Evolutionary conservation across 1,139 yeast species (phyloP), one percentile per base, ranked within the genome.

Genomic region (Blastobotrys apis): DNA sequence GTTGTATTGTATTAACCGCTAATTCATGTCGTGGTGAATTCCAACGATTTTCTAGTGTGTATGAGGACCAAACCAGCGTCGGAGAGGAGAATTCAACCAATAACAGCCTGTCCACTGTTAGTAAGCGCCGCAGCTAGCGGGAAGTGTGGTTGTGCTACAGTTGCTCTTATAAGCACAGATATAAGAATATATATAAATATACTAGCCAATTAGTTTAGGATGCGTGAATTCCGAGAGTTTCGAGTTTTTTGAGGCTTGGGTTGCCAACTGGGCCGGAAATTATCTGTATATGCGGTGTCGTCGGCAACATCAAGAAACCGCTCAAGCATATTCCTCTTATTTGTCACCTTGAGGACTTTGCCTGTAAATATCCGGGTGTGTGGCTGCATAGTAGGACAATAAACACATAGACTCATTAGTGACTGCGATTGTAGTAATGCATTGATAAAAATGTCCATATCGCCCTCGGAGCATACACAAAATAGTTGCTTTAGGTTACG

Each of bases 181-280:
- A n/a, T n/a, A n/a, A n/a, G n/a, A n/a, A n/a, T n/a, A n/a, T n/a
- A n/a, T n/a, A n/a, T n/a, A n/a, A n/a, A n/a, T n/a, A n/a, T n/a
- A n/a, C n/a, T n/a, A n/a, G n/a, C n/a, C n/a, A n/a, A n/a, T n/a
- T n/a, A n/a, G n/a, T 6, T 23, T 6, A 23, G 26, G 26, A 23
- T 23, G 9, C 26, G 26, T 6, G 26, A 23, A 6, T 6, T 23
- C 10, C 26, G 6, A 23, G 26, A 23, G 26, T 23, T 23, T 23
- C 39, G 31, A n/a, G 31, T 39, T 6, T 33, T 21, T 23, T 17
- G 20, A 4, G 22, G 37, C 5, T 15, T 4, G 2, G 43, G 43
- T 29, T 39, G 43, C 43, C 43, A 39, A 6, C 12, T 16, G n/a
- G 43, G 43, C 19, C 43, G 33, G 27, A 39, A 39, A 17, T 13